Conservation (phyloP, 257 asterid genomes). For the Solanum pimpinellifolium region DNA sequence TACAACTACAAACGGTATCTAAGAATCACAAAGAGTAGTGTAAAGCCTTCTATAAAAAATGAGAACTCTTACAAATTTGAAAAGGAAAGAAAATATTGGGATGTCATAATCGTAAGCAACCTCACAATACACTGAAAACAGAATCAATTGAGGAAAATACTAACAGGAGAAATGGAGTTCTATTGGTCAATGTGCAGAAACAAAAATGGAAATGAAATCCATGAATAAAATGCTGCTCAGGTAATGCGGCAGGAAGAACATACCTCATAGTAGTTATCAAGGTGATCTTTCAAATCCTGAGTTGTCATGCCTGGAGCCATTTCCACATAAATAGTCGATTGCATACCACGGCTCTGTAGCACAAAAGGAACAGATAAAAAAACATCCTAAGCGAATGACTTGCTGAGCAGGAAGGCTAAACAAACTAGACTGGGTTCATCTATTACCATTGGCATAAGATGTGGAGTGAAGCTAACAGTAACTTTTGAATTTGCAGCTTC, state of each 20-base stretch:
- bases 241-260: not conserved
- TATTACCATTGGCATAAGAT: slow-evolving; percentile 90
- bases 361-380: not conserved
- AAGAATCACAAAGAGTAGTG: not conserved
- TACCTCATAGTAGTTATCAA: slow-evolving; percentile 61
- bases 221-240: not conserved
- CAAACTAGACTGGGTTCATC: not conserved
- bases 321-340: slow-evolving; percentile 85
- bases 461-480: slow-evolving; percentile 97
- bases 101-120: not conserved
- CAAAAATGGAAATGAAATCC: not conserved
- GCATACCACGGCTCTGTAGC: slow-evolving; percentile 93
- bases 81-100: not conserved
- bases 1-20: not conserved
- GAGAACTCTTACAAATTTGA: not conserved
- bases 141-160: not conserved
- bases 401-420: not conserved
- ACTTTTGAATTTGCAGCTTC: slow-evolving; percentile 70
- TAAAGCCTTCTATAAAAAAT: not conserved
- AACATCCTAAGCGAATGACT: not conserved
- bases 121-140: not conserved
- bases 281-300: slow-evolving; percentile 56
- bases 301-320: slow-evolving; percentile 69
- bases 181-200: not conserved
- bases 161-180: not conserved